These are phyloP conservation scores for Penicillium paradoxum DNA, from an alignment of 495 filamentous ascomycete species.

Conservation along the genomic window DNA sequence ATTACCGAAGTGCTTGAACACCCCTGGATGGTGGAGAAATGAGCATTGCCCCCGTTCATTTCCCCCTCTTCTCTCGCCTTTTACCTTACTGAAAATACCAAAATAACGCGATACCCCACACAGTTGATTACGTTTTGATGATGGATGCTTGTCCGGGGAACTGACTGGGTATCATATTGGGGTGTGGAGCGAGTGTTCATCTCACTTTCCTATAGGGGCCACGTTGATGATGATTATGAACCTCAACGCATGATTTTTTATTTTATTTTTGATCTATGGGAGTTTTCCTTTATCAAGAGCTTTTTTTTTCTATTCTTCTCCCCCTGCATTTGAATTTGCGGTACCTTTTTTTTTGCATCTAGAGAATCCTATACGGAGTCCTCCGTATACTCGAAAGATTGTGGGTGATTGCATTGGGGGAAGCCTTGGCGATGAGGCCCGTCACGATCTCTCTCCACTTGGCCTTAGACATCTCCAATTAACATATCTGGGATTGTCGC, in stretches of 20 bases:
- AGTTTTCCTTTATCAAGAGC: not conserved
- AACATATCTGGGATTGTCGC: no score
- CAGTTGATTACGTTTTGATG: slow-evolving; percentile 24
- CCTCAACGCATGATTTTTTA: not conserved
- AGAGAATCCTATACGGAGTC: not conserved
- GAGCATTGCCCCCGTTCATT: not conserved
- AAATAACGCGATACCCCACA: slow-evolving; percentile 30
- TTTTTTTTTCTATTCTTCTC: no score
- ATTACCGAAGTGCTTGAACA: slow-evolving; percentile 84
- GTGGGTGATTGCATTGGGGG: not conserved
- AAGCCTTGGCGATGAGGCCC: no score
- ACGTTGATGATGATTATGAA: slow-evolving; percentile 1
- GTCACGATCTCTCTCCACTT: no score
- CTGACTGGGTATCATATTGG: slow-evolving; percentile 8
- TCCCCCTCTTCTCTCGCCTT: not conserved
- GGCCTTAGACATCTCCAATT: no score
- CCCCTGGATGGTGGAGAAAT: slow-evolving; percentile 57
- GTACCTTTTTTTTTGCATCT: slow-evolving; percentile 5
- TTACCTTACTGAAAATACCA: slow-evolving; percentile 13
- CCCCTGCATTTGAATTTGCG: slow-evolving; percentile 1
- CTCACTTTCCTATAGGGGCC: not conserved
- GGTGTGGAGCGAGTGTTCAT: not conserved
- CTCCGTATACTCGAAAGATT: not conserved
- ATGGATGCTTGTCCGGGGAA: slow-evolving; percentile 7
- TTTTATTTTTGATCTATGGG: not conserved